phyloP scores from a whole-genome alignment of 148 eudicot genomes.

The Mesembryanthemum crystallinum region DNA sequence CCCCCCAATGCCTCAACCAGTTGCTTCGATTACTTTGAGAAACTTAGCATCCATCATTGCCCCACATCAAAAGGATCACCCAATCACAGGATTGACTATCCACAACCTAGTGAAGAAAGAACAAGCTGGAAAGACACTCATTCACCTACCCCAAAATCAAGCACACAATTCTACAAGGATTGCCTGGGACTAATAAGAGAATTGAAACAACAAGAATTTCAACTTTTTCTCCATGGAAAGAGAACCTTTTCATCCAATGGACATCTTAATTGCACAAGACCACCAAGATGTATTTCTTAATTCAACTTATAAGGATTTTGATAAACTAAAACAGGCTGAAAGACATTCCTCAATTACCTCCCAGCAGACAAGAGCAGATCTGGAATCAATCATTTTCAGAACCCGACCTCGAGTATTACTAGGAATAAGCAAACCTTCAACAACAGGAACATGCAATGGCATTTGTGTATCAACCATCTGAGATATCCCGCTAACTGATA shows the following conservation, averaged over 20 bases:
- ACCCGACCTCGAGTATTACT: constrained; percentile 70
- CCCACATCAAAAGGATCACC: too few species aligned
- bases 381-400: constrained; percentile 56
- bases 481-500: constrained; percentile 43
- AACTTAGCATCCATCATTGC: too few species aligned
- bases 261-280: neutral
- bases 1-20: too few species aligned
- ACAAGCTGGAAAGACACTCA: neutral
- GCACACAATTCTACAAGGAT: neutral
- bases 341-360: constrained; percentile 53
- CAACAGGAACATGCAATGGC: constrained; percentile 65
- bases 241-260: neutral
- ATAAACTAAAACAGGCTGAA: neutral
- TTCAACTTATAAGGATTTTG: neutral
- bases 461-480: constrained; percentile 54
- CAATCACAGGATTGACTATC: neutral
- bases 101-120: neutral
- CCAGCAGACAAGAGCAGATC: constrained; percentile 84
- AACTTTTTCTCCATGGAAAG: neutral
- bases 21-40: too few species aligned
- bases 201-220: neutral
- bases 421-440: constrained; percentile 78
- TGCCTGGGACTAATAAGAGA: neutral
- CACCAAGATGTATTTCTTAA: neutral
- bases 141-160: neutral